Percentiles rank a stretch among this genome's conserved stretches.
Conservation (phyloP, 179 eudicot genomes). For the Silene coronaria region DNA sequence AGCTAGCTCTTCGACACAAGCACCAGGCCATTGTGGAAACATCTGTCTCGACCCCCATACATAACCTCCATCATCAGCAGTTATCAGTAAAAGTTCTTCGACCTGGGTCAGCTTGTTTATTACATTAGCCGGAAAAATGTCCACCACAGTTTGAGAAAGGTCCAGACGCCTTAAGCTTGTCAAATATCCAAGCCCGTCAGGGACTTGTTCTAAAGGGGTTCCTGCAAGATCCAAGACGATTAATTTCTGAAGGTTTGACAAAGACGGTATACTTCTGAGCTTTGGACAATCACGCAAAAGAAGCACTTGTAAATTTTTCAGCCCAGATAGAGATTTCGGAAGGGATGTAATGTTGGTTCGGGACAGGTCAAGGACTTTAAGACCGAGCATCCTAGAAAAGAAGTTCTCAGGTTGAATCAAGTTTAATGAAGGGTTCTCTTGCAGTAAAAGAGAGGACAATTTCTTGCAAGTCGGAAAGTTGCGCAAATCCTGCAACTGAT, state of each 20-base stretch:
- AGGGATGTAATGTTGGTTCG: slow-evolving; percentile 22
- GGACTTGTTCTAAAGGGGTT: slow-evolving; percentile 26
- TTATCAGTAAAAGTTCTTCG: slow-evolving; percentile 29
- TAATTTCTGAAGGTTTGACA: slow-evolving; percentile 24
- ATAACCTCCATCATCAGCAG: slow-evolving; percentile 21
- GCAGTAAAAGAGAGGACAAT: slow-evolving; percentile 22
- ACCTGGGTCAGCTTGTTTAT: slow-evolving; percentile 19
- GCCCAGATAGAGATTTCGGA: slow-evolving; percentile 25
- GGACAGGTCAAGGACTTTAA: slow-evolving; percentile 30
- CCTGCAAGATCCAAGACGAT: slow-evolving; percentile 26
- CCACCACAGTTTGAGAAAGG: slow-evolving; percentile 27
- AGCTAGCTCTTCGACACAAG: slow-evolving; percentile 29
- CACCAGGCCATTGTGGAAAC: slow-evolving; percentile 21
- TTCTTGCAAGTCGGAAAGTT: slow-evolving; percentile 21
- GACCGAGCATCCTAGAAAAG: slow-evolving; percentile 25
- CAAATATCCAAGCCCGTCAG: slow-evolving; percentile 24
- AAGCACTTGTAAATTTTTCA: slow-evolving; percentile 25
- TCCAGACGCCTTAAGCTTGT: slow-evolving; percentile 27
- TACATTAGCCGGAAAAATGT: slow-evolving; percentile 19
- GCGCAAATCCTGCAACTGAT: slow-evolving; percentile 23
- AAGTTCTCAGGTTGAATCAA: slow-evolving; percentile 14
- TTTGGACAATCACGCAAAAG: slow-evolving; percentile 25
- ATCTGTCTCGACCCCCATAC: slow-evolving; percentile 31
- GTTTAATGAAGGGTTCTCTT: slow-evolving; percentile 20
- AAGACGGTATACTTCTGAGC: slow-evolving; percentile 21